phyloP scores from a whole-genome alignment of 371 early-diverging fungal genomes.

The Apophysomyces ossiformis region DNA sequence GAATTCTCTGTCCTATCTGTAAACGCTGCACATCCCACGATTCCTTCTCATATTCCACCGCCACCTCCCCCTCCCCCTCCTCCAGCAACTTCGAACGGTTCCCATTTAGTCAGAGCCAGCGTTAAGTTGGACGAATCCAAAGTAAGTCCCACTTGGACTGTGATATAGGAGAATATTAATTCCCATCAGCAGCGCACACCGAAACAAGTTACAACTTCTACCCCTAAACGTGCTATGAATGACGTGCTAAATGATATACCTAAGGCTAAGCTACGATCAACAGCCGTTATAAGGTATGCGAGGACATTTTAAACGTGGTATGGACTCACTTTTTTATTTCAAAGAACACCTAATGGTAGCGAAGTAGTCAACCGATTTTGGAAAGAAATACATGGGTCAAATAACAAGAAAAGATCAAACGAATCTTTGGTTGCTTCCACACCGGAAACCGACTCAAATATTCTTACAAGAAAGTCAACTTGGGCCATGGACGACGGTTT shows the following conservation, averaged over 20 bases:
- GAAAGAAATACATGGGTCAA: conserved; percentile 22
- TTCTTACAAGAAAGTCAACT: not conserved
- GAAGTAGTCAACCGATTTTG: conserved; percentile 15
- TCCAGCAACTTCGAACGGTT: not conserved
- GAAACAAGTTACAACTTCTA: not conserved
- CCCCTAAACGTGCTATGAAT: conserved; percentile 13
- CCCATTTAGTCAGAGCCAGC: not conserved
- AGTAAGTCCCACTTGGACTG: not conserved
- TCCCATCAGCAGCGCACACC: not conserved
- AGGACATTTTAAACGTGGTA: not conserved
- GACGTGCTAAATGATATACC: conserved; percentile 20
- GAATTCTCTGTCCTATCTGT: not conserved
- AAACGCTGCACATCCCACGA: not conserved
- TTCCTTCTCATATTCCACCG: not conserved
- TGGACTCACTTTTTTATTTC: not conserved
- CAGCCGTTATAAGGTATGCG: conserved; percentile 14
- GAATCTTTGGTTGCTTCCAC: not conserved
- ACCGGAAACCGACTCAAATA: no score
- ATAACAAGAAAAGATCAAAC: not conserved
- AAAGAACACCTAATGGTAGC: conserved; percentile 21
- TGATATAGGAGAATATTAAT: no score
- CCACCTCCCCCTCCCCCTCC: not conserved
- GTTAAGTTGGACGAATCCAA: not conserved
- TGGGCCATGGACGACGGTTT: conserved; percentile 16
- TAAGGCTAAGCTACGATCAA: conserved; percentile 16